Conservation (phyloP, 2,329 filamentous ascomycete genomes). For the Trichoderma semiorbis region DNA sequence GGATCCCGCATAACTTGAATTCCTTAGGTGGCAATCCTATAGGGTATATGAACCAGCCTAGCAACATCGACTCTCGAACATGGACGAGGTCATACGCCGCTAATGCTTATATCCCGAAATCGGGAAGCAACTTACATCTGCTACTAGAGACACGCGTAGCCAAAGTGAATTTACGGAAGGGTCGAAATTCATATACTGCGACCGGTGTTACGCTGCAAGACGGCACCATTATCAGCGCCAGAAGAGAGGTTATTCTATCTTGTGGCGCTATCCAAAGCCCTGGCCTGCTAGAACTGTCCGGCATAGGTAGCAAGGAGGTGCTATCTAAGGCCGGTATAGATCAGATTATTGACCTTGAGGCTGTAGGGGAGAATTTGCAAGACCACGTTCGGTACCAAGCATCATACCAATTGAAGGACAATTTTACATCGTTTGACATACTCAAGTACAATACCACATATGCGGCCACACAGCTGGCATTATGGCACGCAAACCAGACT, state of each 20-base stretch:
- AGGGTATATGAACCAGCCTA: slow-evolving; percentile 2
- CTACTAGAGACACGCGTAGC: background rate
- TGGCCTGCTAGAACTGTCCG: slow-evolving; percentile 42
- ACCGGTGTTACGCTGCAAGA: background rate
- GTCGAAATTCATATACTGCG: background rate
- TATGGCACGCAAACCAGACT: background rate
- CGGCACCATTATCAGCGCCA: slow-evolving; percentile 24
- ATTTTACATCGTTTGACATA: slow-evolving; percentile 28
- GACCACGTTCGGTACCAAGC: slow-evolving; percentile 27
- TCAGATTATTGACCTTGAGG: slow-evolving; percentile 32
- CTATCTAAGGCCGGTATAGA: slow-evolving; percentile 32
- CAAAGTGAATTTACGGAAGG: background rate
- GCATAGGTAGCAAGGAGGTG: slow-evolving; percentile 35
- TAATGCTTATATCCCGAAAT: background rate
- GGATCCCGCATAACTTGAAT: background rate
- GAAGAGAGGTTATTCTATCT: slow-evolving; percentile 41
- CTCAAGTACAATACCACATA: slow-evolving; percentile 5
- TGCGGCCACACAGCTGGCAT: background rate
- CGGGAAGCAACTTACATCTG: background rate
- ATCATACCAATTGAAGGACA: slow-evolving; percentile 37
- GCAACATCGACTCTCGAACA: background rate
- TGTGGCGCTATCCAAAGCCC: slow-evolving; percentile 43
- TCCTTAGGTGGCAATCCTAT: slow-evolving; percentile 7
- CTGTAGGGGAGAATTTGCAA: slow-evolving; percentile 41
- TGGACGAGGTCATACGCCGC: background rate